These are phyloP conservation scores for Choanephora cucurbitarum DNA, from an alignment of 371 early-diverging fungal genomes.

Conservation along the genomic window DNA sequence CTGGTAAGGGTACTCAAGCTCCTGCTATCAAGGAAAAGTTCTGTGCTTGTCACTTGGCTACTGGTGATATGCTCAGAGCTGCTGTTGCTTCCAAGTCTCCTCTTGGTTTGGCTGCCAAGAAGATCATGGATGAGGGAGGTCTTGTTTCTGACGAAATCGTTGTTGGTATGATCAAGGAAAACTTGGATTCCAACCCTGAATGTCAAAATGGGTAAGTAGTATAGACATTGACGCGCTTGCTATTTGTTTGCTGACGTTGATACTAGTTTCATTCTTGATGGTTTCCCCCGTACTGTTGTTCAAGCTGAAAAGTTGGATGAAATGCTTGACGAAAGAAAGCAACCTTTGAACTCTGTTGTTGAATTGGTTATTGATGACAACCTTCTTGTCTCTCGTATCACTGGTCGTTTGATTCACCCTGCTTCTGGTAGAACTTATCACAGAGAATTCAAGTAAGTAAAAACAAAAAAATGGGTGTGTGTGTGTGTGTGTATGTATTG, in stretches of 20 bases:
- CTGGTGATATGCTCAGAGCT: slow-evolving; percentile 99
- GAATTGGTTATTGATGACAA: slow-evolving; percentile 94
- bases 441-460: slow-evolving; percentile 79
- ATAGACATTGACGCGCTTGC: background rate
- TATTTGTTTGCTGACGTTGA: background rate
- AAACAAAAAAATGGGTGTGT: too few relatives aligned
- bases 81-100: slow-evolving; percentile 92
- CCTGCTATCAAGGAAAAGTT: slow-evolving; percentile 93
- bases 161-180: slow-evolving; percentile 94
- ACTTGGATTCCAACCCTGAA: slow-evolving; percentile 87
- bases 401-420: slow-evolving; percentile 94
- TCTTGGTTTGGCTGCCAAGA: slow-evolving; percentile 94
- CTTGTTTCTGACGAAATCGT: slow-evolving; percentile 99
- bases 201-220: slow-evolving; percentile 85
- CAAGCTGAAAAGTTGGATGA: slow-evolving; percentile 98
- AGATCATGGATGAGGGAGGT: slow-evolving; percentile 97
- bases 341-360: slow-evolving; percentile 88
- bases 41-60: slow-evolving; percentile 97
- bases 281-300: slow-evolving; percentile 98
- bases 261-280: slow-evolving; percentile 97
- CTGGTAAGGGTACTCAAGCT: slow-evolving; percentile 99
- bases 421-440: slow-evolving; percentile 97
- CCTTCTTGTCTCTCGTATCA: slow-evolving; percentile 93
- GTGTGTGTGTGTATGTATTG: too few relatives aligned
- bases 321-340: slow-evolving; percentile 83